Evolutionary conservation across 1,284 basidiomycete species (phyloP).

Genomic region (Trichosporon asahii): DNA sequence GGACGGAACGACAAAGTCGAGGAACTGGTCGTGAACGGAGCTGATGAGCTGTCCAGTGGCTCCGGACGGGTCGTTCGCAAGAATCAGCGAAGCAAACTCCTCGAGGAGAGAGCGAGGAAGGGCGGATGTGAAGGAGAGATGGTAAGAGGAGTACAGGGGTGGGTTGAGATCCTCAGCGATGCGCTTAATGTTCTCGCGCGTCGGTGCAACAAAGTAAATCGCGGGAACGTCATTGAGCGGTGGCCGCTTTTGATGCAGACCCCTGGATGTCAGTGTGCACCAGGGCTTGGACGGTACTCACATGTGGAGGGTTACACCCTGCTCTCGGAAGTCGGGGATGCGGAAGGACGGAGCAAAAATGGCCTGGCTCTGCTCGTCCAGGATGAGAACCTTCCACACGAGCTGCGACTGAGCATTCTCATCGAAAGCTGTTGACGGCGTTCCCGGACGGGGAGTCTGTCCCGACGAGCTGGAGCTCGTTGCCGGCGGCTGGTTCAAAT

Average conservation of each 20-base stretch:
- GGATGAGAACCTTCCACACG: constrained; percentile 93
- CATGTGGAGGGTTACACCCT: constrained; percentile 97
- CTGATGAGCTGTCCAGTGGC: constrained; percentile 74
- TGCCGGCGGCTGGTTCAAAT: constrained; percentile 51
- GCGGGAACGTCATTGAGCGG: constrained; percentile 93
- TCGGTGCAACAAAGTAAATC: constrained; percentile 94
- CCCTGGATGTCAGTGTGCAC: constrained; percentile 56
- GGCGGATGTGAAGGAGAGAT: constrained; percentile 92
- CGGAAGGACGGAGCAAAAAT: constrained; percentile 90
- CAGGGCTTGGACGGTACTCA: constrained; percentile 53
- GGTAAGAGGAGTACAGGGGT: constrained; percentile 84
- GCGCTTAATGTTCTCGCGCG: constrained; percentile 75
- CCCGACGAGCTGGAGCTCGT: constrained; percentile 24
- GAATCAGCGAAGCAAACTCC: constrained; percentile 85
- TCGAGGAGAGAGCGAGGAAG: constrained; percentile 84
- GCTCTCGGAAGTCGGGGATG: constrained; percentile 93
- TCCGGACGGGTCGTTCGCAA: constrained; percentile 60
- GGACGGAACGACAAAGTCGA: constrained; percentile 94
- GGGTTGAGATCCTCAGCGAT: constrained; percentile 83
- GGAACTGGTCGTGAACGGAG: constrained; percentile 89
- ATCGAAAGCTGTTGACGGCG: constrained; percentile 38
- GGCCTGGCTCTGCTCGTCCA: constrained; percentile 95
- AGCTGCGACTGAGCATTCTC: constrained; percentile 61
- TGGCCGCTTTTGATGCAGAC: constrained; percentile 84
- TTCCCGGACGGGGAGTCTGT: constrained; percentile 41